These are phyloP conservation scores for Kwoniella sp. DNA, from an alignment of 768 basidiomycete species.

Conservation along the genomic window DNA sequence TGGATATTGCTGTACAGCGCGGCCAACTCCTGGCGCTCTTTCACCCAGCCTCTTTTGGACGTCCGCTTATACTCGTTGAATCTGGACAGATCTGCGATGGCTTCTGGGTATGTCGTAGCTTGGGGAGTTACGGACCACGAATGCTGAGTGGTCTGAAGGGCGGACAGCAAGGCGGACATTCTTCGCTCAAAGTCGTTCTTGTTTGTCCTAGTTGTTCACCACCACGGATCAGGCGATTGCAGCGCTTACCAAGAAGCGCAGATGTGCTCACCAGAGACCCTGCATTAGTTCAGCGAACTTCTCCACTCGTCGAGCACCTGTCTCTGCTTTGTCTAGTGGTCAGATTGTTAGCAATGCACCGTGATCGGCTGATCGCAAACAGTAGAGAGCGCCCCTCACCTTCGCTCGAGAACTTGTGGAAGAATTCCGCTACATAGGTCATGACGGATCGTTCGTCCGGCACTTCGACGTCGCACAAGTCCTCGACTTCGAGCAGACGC, in stretches of 20 bases:
- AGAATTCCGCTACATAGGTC: slow-evolving; percentile 96
- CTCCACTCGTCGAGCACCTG: slow-evolving; percentile 86
- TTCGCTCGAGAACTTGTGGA: slow-evolving; percentile 97
- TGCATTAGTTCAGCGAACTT: slow-evolving; percentile 96
- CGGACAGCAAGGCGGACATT: slow-evolving; percentile 65
- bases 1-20: slow-evolving; percentile 90
- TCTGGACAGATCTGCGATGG: slow-evolving; percentile 71
- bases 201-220: slow-evolving; percentile 37
- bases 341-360: background rate
- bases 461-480: slow-evolving; percentile 80
- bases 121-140: slow-evolving; percentile 71
- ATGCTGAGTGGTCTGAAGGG: slow-evolving; percentile 68
- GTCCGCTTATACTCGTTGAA: slow-evolving; percentile 83
- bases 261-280: slow-evolving; percentile 50
- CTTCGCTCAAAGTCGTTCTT: slow-evolving; percentile 89
- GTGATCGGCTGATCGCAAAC: no score
- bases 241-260: no score
- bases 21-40: slow-evolving; percentile 82
- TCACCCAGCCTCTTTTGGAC: slow-evolving; percentile 82
- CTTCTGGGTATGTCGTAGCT: slow-evolving; percentile 75
- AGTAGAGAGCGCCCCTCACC: slow-evolving; percentile 63
- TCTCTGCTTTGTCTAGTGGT: slow-evolving; percentile 83
- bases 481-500: slow-evolving; percentile 95
- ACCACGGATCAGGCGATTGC: no score
- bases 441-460: slow-evolving; percentile 97